Conservation (phyloP, 108 stramenopile species). For the Fistulifera pelliculosa region DNA sequence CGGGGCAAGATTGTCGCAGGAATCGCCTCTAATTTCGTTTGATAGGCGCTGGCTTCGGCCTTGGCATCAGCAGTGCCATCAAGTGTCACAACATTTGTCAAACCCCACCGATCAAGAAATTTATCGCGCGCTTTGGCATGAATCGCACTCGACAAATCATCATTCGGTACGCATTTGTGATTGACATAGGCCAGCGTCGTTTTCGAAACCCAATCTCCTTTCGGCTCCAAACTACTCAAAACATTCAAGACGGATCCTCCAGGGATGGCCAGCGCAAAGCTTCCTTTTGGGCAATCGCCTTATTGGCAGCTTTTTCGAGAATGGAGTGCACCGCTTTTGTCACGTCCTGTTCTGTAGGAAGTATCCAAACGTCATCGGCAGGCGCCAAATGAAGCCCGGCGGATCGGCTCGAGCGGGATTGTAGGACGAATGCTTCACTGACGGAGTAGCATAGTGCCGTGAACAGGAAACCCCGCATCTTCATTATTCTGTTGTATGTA, state of each 20-base stretch:
- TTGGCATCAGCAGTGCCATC: slow-evolving; percentile 45
- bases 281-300: slow-evolving; percentile 44
- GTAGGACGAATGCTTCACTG: no score
- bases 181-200: slow-evolving; percentile 74
- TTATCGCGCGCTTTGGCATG: slow-evolving; percentile 62
- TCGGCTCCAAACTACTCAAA: slow-evolving; percentile 15
- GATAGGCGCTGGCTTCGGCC: slow-evolving; percentile 53
- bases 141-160: slow-evolving; percentile 45
- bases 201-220: slow-evolving; percentile 40
- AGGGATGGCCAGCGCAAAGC: slow-evolving; percentile 74
- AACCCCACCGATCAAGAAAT: slow-evolving; percentile 56
- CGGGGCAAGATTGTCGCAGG: slow-evolving; percentile 22
- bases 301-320: slow-evolving; percentile 27
- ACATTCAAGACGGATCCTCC: slow-evolving; percentile 75
- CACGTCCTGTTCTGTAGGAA: no score
- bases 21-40: slow-evolving; percentile 33
- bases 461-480: no score
- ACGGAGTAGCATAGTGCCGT: no score
- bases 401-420: no score
- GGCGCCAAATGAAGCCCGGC: no score
- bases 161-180: slow-evolving; percentile 68
- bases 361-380: no score
- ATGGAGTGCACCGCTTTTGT: slow-evolving; percentile 3
- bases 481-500: no score
- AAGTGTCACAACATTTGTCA: slow-evolving; percentile 30